Conservation (phyloP, 495 filamentous ascomycete genomes). For the Penicillium manginii region DNA sequence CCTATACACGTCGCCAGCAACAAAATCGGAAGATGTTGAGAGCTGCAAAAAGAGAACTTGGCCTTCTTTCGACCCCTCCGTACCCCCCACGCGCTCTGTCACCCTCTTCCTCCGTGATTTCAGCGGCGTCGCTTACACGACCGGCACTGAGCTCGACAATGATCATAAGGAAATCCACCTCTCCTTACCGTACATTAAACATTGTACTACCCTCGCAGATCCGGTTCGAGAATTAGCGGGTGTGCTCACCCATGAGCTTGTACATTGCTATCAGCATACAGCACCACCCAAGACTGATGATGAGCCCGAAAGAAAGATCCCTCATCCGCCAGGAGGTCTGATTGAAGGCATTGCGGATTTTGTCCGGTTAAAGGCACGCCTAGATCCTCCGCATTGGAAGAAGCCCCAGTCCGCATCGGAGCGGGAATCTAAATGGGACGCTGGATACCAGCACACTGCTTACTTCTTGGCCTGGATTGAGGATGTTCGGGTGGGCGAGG, state of each 20-base stretch:
- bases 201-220: slow-evolving; percentile 39
- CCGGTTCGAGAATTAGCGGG: slow-evolving; percentile 71
- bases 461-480: slow-evolving; percentile 80
- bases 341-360: slow-evolving; percentile 96
- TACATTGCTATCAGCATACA: slow-evolving; percentile 93
- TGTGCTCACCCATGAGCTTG: slow-evolving; percentile 89
- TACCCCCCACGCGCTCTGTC: slow-evolving; percentile 72
- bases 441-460: slow-evolving; percentile 88
- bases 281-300: slow-evolving; percentile 52
- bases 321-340: slow-evolving; percentile 68
- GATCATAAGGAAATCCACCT: slow-evolving; percentile 97
- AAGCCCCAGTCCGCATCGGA: slow-evolving; percentile 53
- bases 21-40: neutral
- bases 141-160: slow-evolving; percentile 75
- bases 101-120: slow-evolving; percentile 83
- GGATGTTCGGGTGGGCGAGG: slow-evolving; percentile 71
- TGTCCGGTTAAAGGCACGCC: slow-evolving; percentile 74
- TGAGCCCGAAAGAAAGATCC: slow-evolving; percentile 13
- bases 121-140: slow-evolving; percentile 86
- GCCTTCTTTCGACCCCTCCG: slow-evolving; percentile 33
- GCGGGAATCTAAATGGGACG: slow-evolving; percentile 69
- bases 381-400: slow-evolving; percentile 86
- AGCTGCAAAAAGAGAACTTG: slow-evolving; percentile 7
- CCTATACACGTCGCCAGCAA: slow-evolving; percentile 57
- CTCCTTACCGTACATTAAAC: slow-evolving; percentile 72